Base-by-base conservation (phyloP, 202 grass and related monocot genomes). In the Musa balbisiana region DNA sequence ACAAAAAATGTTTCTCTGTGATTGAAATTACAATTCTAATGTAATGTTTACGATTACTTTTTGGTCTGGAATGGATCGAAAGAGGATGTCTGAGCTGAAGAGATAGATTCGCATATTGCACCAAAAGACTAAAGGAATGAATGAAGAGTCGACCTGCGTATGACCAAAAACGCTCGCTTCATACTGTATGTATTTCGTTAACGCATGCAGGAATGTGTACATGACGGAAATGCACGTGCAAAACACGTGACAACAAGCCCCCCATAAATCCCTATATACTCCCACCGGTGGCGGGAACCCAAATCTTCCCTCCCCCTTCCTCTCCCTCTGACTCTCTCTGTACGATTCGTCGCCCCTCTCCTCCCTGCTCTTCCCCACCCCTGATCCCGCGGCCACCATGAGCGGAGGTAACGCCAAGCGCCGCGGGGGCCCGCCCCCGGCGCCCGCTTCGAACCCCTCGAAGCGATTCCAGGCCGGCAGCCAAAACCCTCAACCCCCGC, bases 381-480 rank as follows among this genome's bases (percentile, higher is more conserved):
- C 71, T 24, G 51, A 23, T 17, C 60, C 55, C 4, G 21, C 17
- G 64, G 79, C 60, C 16, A 3, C 64, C 52, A 79, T 54, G 63
- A 29, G 4, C 52, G 8, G 68, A 25, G 55, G 55, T 65, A 75
- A 50, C 50, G 71, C 70, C 73, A 54, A 85, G 64, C 75, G 19
- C 67, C 14, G 17, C 19, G 50, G 52, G 24, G 72, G 72, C 16
- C 33, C 74, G 15, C n/a, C 58, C 15, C n/a, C 11, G 2, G 56
- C 8, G 8, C 13, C 58, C 10, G 43, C 49, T 15, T 25, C 49
- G n/a, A 77, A 77, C 51, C 52, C 85, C 12, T 58, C 76, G 50
- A 87, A 87, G 77, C 72, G 85, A 68, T 83, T 80, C 51, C 85
- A 87, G 70, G 0, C 49, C 16, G 60, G 69, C 19, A n/a, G 6